Conservation (phyloP, 768 basidiomycete genomes). For the Mycena galopus region DNA sequence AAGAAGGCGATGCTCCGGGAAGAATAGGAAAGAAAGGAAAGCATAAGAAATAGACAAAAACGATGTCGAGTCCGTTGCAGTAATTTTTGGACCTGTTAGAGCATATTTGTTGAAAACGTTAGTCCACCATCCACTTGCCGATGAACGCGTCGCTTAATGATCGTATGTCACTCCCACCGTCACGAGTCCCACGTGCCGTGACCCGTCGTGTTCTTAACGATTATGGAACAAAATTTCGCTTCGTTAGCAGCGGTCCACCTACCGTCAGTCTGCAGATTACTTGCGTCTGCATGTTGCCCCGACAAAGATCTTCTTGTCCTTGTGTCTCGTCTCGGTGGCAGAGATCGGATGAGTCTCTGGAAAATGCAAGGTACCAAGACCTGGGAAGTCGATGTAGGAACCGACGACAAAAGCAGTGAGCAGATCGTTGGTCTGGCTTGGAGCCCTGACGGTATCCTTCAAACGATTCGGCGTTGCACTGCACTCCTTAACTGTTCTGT, state of each 20-base stretch:
- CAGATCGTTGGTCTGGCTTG: slow-evolving; percentile 75
- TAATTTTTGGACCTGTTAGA: no score
- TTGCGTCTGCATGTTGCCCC: slow-evolving; percentile 80
- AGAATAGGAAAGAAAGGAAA: slow-evolving; percentile 61
- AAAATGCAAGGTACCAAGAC: slow-evolving; percentile 83
- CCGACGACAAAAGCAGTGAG: slow-evolving; percentile 56
- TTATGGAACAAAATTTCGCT: slow-evolving; percentile 60
- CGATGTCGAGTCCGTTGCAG: no score
- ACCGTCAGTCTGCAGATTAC: slow-evolving; percentile 68
- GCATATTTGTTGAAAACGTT: no score
- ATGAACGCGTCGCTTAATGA: no score
- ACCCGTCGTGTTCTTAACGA: neutral
- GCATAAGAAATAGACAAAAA: slow-evolving; percentile 44
- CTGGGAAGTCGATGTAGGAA: slow-evolving; percentile 82
- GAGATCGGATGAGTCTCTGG: slow-evolving; percentile 83
- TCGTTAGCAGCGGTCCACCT: slow-evolving; percentile 70
- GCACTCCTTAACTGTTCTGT: slow-evolving; percentile 20
- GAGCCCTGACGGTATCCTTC: slow-evolving; percentile 82
- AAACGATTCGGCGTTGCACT: slow-evolving; percentile 12
- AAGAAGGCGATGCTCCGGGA: slow-evolving; percentile 69
- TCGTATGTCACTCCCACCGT: neutral
- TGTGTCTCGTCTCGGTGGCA: slow-evolving; percentile 74
- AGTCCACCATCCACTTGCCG: no score
- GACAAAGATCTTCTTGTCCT: slow-evolving; percentile 86
- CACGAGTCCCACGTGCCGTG: slow-evolving; percentile 12